Evolutionary conservation across 1,284 basidiomycete genomes (phyloP), one percentile per base, ranked within the genome.

Genomic region (Coniferiporia weirii): DNA sequence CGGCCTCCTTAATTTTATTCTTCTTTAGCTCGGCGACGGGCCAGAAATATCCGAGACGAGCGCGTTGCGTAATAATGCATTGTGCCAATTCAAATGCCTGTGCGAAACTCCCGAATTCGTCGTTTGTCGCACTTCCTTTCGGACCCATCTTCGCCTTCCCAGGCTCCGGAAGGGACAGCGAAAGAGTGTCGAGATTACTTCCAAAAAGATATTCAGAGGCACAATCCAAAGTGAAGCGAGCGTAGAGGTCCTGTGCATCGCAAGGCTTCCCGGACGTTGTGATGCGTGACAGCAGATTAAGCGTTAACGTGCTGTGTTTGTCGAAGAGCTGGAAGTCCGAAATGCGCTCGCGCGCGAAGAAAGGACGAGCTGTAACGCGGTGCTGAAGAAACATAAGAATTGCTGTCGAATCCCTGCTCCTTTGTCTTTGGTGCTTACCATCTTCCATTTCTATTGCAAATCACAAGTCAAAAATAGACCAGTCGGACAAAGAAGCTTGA

Each of bases 141-240:
- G 77, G 78, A 1, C 81, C 79, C 69, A 79, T 73, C 4, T 64
- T 59, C 0, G 77, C 74, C 40, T 73, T 69, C 1, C 75, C 77
- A 1, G 84, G 75, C 13, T 75, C 68, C 0, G 85, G 84, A 3
- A 86, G 75, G 2, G 76, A 66, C 1, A 73, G 75, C 5, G 79
- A 81, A 15, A 88, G 72, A 0, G 86, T 87, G 61, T 85, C 76
- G 52, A 88, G 66, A 60, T 81, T 82, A 60, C 75, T 73, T 4
- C 85, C 86, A 63, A 87, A 87, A 32, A 88, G 72, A 65, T 87
- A 88, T 60, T 87, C 85, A 8, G 85, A 85, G 1, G 86, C 84
- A 1, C 82, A 75, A 66, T 87, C 88, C 47, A 90, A 76, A 1
- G 86, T 81, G 67, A 89, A 87, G 6, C 89, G 81, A 5, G 80